A percentile compares a stretch with the other conserved stretches of the same genome.
Conservation (phyloP, 768 basidiomycete genomes). For the Suillus hirtellus region DNA sequence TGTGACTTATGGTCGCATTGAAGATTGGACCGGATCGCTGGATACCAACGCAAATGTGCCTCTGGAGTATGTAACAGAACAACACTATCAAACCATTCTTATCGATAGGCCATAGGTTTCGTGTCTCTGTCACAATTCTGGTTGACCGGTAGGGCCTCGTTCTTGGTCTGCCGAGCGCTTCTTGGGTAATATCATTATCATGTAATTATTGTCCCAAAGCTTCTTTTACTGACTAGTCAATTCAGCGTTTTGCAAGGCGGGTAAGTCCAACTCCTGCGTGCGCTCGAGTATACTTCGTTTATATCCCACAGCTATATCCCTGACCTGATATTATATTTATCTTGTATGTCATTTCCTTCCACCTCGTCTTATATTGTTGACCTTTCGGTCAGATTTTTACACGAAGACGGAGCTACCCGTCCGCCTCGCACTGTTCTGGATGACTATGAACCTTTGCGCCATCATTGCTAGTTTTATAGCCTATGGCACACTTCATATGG, state of each 20-base stretch:
- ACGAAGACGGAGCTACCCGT: slow-evolving; percentile 59
- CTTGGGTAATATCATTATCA: slow-evolving; percentile 39
- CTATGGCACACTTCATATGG: slow-evolving; percentile 60
- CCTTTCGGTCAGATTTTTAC: slow-evolving; percentile 41
- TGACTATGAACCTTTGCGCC: slow-evolving; percentile 44
- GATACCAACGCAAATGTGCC: slow-evolving; percentile 54
- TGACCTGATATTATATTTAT: slow-evolving; percentile 61
- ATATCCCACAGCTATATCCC: slow-evolving; percentile 48
- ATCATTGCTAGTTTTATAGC: slow-evolving; percentile 58
- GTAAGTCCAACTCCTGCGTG: slow-evolving; percentile 23
- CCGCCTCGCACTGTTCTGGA: slow-evolving; percentile 59
- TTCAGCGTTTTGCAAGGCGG: slow-evolving; percentile 47
- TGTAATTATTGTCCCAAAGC: background rate
- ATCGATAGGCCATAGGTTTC: slow-evolving; percentile 27
- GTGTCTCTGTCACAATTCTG: slow-evolving; percentile 56
- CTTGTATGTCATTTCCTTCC: slow-evolving; percentile 39
- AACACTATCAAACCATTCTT: background rate
- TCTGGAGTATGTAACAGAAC: slow-evolving; percentile 40
- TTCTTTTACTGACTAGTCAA: slow-evolving; percentile 2
- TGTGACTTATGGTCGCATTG: background rate
- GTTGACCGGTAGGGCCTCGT: slow-evolving; percentile 51
- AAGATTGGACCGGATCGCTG: slow-evolving; percentile 63
- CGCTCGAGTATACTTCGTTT: background rate
- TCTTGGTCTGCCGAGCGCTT: slow-evolving; percentile 49
- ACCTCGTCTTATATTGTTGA: background rate